These are phyloP conservation scores for Schizochytrium sp. DNA, from an alignment of 108 stramenopile species.

Conservation along the genomic window DNA sequence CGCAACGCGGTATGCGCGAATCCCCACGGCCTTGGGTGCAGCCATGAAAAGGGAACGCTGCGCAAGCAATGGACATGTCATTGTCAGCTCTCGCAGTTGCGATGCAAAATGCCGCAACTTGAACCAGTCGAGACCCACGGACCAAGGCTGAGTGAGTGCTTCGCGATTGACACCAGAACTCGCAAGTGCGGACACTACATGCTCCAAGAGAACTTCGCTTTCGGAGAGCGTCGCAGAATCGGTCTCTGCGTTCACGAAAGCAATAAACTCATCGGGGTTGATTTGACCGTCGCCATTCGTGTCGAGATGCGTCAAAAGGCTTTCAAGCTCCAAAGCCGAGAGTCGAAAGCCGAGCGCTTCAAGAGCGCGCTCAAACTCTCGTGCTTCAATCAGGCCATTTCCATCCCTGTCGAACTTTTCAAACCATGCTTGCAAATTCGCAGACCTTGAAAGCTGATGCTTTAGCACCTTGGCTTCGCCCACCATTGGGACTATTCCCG, in stretches of 20 bases:
- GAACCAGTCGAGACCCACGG: slow-evolving; percentile 3
- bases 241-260: neutral
- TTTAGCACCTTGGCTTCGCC: neutral
- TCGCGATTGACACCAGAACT: neutral
- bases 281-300: neutral
- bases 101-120: slow-evolving; percentile 3
- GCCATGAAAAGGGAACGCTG: neutral
- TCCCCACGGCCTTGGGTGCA: neutral
- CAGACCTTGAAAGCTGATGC: neutral
- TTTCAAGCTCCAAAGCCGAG: neutral
- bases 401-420: neutral
- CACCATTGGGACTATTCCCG: neutral
- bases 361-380: neutral
- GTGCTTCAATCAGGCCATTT: neutral
- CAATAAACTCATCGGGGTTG: neutral
- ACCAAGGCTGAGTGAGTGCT: neutral
- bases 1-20: slow-evolving; percentile 1
- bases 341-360: neutral
- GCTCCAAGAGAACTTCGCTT: neutral
- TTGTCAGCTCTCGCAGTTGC: neutral
- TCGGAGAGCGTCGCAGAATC: neutral
- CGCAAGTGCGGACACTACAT: neutral
- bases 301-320: slow-evolving; percentile 2
- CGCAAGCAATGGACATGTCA: neutral
- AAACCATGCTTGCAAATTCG: neutral